These are phyloP conservation scores for Penstemon eatonii DNA, from an alignment of 257 asterid genomes.

Conservation along the genomic window DNA sequence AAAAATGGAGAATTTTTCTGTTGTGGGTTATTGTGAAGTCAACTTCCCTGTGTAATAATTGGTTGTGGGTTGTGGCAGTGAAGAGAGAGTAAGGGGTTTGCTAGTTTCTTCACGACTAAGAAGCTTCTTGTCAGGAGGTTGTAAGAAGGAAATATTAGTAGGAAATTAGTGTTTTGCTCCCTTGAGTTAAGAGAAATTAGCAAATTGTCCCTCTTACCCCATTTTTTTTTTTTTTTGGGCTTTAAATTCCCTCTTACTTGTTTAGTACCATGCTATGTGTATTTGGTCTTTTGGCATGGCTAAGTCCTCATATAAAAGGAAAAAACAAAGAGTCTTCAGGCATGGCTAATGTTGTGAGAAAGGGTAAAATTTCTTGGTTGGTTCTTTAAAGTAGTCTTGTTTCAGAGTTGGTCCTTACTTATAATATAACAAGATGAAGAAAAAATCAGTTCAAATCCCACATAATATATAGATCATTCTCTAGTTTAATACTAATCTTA, in stretches of 20 bases:
- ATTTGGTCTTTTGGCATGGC: no score
- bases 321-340: no score
- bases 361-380: no score
- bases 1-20: slow-evolving; percentile 1
- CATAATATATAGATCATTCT: no score
- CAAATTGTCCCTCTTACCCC: neutral
- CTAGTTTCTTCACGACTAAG: slow-evolving; percentile 18
- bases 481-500: no score
- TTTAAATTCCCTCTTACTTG: neutral
- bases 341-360: no score
- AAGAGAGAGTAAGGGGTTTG: neutral
- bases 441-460: no score
- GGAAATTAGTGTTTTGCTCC: slow-evolving; percentile 7
- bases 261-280: neutral
- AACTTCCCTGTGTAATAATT: neutral
- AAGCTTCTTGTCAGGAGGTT: slow-evolving; percentile 7
- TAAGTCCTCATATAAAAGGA: no score
- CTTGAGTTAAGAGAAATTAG: neutral
- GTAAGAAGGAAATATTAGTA: neutral
- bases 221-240: no score
- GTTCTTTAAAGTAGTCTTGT: no score
- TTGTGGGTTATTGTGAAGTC: slow-evolving; percentile 19
- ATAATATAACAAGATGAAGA: no score
- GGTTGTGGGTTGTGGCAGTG: neutral
- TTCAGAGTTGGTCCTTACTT: no score